Base-by-base conservation (phyloP, 2,329 filamentous ascomycete genomes). In the Kalaharituber pfeilii region DNA sequence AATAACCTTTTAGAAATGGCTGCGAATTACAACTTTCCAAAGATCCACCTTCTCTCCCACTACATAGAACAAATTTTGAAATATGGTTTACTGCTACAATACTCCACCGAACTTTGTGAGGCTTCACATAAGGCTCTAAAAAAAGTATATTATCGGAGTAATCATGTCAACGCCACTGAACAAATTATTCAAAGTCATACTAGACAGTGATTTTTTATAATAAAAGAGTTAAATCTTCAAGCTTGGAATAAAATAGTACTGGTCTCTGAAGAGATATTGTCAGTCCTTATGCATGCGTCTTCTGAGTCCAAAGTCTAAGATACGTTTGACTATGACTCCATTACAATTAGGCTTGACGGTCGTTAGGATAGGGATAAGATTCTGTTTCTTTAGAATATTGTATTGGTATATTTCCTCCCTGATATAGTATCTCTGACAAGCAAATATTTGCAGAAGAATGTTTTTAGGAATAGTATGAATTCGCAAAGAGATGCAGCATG, bases 21-120 rank as follows among this genome's bases (percentile, higher is more conserved):
- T 5, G 44, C 39, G 1, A 13, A 52, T n/a, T 54, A 51, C 52
- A 54, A 57, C 22, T 51, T 57, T 2, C 50, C 53, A 11, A 57
- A 57, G 9, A 42, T 52, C 26, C 42, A 57, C 33, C 15, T 55
- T 1, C 15, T 52, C 13, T 28, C n/a, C 0, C 49, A 57, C 25
- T 57, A 29, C 13, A 8, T 11, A n/a, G 18, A 52, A 9, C 24
- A 52, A 22, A 27, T 55, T 1, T 3, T 26, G 3, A 45, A 18
- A 26, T 55, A 49, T 50, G 49, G 52, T 1, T 51, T 42, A 13
- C 42, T 54, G 28, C 15, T 49, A 1, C 29, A 49, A 7, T 57
- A 45, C 24, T 52, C 47, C 4, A 54, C 52, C 1, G 22, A 51
- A 15, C 6, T 54, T 5, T 24, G 24, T 4, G 45, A 55, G 28